Evolutionary conservation across 768 basidiomycete species (phyloP).

Genomic region (Gymnopilus dilepis): DNA sequence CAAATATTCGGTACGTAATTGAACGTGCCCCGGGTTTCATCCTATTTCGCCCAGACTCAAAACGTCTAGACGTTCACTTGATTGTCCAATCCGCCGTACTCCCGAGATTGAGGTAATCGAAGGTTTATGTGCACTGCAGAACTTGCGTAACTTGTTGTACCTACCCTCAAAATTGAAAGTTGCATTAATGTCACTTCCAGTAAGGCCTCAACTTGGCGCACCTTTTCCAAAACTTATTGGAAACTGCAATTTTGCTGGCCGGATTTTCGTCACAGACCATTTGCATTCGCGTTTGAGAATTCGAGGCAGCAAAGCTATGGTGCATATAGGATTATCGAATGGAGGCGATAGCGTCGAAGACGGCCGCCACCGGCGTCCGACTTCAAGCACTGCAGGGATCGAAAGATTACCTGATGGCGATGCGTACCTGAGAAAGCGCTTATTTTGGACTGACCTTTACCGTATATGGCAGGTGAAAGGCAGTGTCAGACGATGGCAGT

Average conservation of each 20-base stretch:
- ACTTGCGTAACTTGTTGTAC: too few species aligned
- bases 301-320: background rate
- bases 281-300: background rate
- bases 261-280: background rate
- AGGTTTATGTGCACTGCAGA: too few species aligned
- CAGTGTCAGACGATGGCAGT: background rate
- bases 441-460: background rate
- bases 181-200: too few species aligned
- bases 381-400: background rate
- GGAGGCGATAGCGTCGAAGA: background rate
- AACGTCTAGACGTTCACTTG: too few species aligned
- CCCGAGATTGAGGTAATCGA: too few species aligned
- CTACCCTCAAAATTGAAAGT: too few species aligned
- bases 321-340: background rate
- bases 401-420: background rate
- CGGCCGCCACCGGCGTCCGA: slow-evolving; percentile 4
- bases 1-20: too few species aligned
- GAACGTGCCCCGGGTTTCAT: too few species aligned
- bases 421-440: background rate
- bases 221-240: too few species aligned
- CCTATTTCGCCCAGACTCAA: too few species aligned
- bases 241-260: background rate
- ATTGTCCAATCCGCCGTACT: too few species aligned
- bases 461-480: background rate
- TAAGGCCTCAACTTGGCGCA: too few species aligned